phyloP scores from a whole-genome alignment of 495 filamentous ascomycete genomes.

The Aspergillus hancockii region DNA sequence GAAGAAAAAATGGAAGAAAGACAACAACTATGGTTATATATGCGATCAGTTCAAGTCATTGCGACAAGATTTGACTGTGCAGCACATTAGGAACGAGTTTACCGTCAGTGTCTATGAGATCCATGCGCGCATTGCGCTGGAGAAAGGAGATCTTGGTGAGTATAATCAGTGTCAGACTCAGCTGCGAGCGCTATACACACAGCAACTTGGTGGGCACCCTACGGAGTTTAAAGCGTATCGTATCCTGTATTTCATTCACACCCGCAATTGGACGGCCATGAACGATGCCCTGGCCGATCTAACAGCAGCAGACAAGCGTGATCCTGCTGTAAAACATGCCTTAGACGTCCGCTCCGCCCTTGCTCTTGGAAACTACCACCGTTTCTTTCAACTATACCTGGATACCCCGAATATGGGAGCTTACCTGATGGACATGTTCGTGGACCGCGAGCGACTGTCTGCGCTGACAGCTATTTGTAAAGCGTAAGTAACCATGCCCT shows the following conservation, averaged over 20 bases:
- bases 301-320: constrained; percentile 91
- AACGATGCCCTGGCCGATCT: constrained; percentile 97
- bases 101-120: constrained; percentile 96
- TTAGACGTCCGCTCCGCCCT: constrained; percentile 87
- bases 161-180: constrained; percentile 99
- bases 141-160: constrained; percentile 99
- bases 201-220: constrained; percentile 83
- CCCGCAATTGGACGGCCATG: constrained; percentile 96
- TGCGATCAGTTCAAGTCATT: constrained; percentile 99
- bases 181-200: constrained; percentile 83
- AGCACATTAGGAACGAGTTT: constrained; percentile 93
- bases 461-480: constrained; percentile 89
- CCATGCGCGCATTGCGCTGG: constrained; percentile 94
- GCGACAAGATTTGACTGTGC: constrained; percentile 96
- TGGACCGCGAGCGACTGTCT: constrained; percentile 86
- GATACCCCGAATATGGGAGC: constrained; percentile 96
- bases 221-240: constrained; percentile 99
- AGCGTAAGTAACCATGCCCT: constrained; percentile 70
- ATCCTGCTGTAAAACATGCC: constrained; percentile 84
- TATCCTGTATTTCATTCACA: constrained; percentile 99
- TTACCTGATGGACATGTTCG: constrained; percentile 99
- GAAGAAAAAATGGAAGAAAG: constrained; percentile 91
- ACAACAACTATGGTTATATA: constrained; percentile 94
- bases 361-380: constrained; percentile 93
- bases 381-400: constrained; percentile 92